phyloP scores from a whole-genome alignment of 2,329 filamentous ascomycete species.

The Arachnomyces sp. region DNA sequence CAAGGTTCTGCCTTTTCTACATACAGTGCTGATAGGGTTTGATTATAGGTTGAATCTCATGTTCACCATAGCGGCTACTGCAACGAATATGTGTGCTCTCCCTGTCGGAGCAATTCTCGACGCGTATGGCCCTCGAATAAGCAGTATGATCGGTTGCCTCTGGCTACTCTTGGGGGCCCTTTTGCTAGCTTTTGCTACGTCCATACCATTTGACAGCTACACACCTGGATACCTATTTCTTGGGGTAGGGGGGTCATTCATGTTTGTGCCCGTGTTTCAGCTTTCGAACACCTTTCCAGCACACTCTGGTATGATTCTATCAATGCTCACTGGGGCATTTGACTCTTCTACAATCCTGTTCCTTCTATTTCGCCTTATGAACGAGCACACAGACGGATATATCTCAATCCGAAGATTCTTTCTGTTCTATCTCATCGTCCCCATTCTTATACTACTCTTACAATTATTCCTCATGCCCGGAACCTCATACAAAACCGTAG shows the following conservation, averaged over 20 bases:
- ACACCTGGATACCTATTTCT: conserved; percentile 67
- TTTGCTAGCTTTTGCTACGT: conserved; percentile 59
- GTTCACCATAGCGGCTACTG: conserved; percentile 84
- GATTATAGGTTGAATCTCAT: conserved; percentile 67
- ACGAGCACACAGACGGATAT: conserved; percentile 28
- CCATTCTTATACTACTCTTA: conserved; percentile 54
- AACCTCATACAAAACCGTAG: conserved; percentile 74
- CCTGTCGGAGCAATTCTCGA: conserved; percentile 81
- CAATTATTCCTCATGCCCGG: conserved; percentile 66
- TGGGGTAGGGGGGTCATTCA: conserved; percentile 69
- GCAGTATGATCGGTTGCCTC: conserved; percentile 61
- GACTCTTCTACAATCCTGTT: conserved; percentile 63
- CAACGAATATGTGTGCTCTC: conserved; percentile 77
- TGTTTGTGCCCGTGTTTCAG: conserved; percentile 77
- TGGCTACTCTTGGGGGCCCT: conserved; percentile 63
- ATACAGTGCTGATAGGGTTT: conserved; percentile 9
- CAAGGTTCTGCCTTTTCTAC: neutral
- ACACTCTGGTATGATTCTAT: conserved; percentile 69
- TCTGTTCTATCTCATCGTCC: conserved; percentile 61
- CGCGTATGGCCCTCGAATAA: conserved; percentile 67
- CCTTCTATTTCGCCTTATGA: conserved; percentile 14
- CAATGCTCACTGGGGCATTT: conserved; percentile 71
- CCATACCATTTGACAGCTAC: conserved; percentile 64
- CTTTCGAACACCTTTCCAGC: conserved; percentile 75
- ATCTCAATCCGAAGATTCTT: conserved; percentile 60